phyloP scores from a whole-genome alignment of 176 grass and related monocot species.

The Bromus sterilis region DNA sequence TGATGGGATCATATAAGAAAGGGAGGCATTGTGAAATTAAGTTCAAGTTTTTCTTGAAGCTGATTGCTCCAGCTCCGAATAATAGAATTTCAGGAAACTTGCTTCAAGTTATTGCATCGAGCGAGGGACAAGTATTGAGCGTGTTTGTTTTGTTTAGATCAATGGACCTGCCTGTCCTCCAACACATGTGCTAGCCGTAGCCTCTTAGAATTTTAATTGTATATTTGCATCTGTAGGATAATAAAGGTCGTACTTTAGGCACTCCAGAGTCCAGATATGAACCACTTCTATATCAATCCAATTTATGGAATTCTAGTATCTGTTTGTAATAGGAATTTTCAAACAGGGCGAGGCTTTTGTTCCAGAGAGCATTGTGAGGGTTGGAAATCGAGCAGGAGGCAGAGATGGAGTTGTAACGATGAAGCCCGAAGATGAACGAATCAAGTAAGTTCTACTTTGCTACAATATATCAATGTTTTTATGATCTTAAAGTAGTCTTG shows the following conservation, averaged over 20 bases:
- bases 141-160: background rate
- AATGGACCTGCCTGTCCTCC: background rate
- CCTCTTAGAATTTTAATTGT: background rate
- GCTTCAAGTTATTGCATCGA: background rate
- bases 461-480: background rate
- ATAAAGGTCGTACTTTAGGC: background rate
- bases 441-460: conserved; percentile 53
- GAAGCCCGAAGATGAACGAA: conserved; percentile 54
- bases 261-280: background rate
- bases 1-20: background rate
- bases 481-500: too few relatives aligned
- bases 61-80: background rate
- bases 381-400: conserved; percentile 64
- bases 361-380: conserved; percentile 68
- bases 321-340: background rate
- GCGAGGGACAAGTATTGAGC: background rate
- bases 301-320: background rate
- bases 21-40: background rate
- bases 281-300: background rate
- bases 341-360: conserved; percentile 90
- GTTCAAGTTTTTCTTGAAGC: background rate
- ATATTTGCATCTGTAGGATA: background rate
- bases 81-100: background rate
- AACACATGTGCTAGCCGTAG: background rate
- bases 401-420: conserved; percentile 55